These are phyloP conservation scores for Zygotorulaspora danielsina DNA, from an alignment of 805 yeast genomes.

Conservation along the genomic window DNA sequence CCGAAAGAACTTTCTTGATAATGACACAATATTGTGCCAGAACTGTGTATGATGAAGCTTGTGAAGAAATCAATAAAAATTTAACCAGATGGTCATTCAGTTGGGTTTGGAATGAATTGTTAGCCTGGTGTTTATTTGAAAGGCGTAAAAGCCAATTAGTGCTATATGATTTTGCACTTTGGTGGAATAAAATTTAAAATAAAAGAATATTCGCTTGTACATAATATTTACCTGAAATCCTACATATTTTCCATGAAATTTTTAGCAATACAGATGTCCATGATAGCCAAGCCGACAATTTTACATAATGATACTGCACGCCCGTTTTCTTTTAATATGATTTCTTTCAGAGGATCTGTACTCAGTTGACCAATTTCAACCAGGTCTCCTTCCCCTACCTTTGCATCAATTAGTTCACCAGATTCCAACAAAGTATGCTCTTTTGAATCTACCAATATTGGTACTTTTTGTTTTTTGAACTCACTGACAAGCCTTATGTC, in stretches of 20 bases:
- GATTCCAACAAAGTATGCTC: slow-evolving; percentile 57
- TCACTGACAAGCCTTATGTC: slow-evolving; percentile 41
- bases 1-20: slow-evolving; percentile 80
- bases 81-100: slow-evolving; percentile 24
- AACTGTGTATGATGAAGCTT: slow-evolving; percentile 66
- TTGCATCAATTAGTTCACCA: slow-evolving; percentile 55
- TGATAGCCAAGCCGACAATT: slow-evolving; percentile 58
- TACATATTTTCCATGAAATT: slow-evolving; percentile 15
- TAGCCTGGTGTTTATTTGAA: slow-evolving; percentile 30
- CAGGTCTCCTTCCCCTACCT: slow-evolving; percentile 38
- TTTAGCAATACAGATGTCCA: slow-evolving; percentile 56
- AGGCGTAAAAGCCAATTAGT: slow-evolving; percentile 27
- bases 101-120: slow-evolving; percentile 26
- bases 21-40: slow-evolving; percentile 87
- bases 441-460: slow-evolving; percentile 56
- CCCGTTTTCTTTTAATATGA: slow-evolving; percentile 11
- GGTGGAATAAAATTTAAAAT: too few species aligned
- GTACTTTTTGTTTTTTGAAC: slow-evolving; percentile 36
- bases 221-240: slow-evolving; percentile 9
- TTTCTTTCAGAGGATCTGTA: slow-evolving; percentile 10
- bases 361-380: slow-evolving; percentile 46
- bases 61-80: slow-evolving; percentile 35
- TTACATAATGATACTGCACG: slow-evolving; percentile 45
- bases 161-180: slow-evolving; percentile 29
- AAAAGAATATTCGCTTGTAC: slow-evolving; percentile 10